Base-by-base conservation (phyloP, 1,284 basidiomycete species). In the Porogramme epimiltina region DNA sequence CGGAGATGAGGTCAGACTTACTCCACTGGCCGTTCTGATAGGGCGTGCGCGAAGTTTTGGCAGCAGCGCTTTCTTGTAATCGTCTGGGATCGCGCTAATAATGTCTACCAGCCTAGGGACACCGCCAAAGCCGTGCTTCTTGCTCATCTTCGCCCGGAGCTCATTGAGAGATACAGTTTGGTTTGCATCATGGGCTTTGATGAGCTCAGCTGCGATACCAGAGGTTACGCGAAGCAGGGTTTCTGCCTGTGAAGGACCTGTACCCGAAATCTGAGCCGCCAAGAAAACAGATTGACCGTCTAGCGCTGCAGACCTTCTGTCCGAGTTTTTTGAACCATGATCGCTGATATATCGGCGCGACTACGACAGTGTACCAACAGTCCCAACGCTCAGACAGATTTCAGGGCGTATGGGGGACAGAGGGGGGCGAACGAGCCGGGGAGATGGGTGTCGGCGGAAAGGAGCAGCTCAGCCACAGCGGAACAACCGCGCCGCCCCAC, bases 81-180 rank as follows among this genome's bases (percentile, higher is more conserved):
- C 94, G 65, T 98, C 95, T 3, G 97, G 97, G 47, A 99, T 97
- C 24, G 97, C 96, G 58, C 94, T 94, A 70, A 99, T 95, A 64
- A 99, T 97, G 70, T 99, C 97, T 40, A 98, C 96, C 25, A 99
- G 80, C 43, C 96, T 75, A 0, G 97, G 97, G 0, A 96, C 90
- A 28, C 91, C 91, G 46, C 87, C 85, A 65, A 87, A 91, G 10
- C 84, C 86, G 69, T 89, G 87, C 70, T 95, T 93, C 73, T 97
- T 98, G 70, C 93, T 93, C 67, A 96, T 84, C 62, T 87, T 88
- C 39, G 89, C 79, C 36, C 96, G 89, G 37, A 99, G 81, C 52
- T 87, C 85, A 66, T 97, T 98, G 51, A 99, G 78, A 10, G 94
- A 95, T 37, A 95, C 87, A 0, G 81, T 79, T 54, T 82, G 75